Evolutionary conservation across 2,329 filamentous ascomycete species (phyloP).

Genomic region (Coniochaeta prunicola): DNA sequence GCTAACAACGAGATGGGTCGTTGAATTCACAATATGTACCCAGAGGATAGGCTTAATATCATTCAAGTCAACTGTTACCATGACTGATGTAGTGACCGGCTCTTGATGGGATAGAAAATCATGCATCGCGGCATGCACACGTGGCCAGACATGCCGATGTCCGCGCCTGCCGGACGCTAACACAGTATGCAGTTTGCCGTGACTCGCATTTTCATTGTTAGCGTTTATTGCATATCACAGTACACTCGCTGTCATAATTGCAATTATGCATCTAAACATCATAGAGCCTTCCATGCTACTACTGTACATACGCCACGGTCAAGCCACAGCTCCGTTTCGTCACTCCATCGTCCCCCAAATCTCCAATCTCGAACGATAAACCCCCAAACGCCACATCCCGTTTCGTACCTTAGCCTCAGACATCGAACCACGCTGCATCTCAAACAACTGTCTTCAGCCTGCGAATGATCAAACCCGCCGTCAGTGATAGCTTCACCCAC

Average conservation of each 20-base stretch:
- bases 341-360: not conserved
- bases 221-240: not conserved
- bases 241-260: too few species aligned
- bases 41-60: not conserved
- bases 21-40: too few species aligned
- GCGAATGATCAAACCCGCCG: not conserved
- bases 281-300: not conserved
- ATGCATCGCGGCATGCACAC: not conserved
- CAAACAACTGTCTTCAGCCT: not conserved
- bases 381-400: not conserved
- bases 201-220: not conserved
- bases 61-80: not conserved
- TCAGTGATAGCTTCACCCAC: constrained; percentile 4
- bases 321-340: not conserved
- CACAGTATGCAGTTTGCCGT: not conserved
- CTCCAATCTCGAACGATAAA: not conserved
- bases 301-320: not conserved
- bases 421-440: not conserved
- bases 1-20: too few species aligned
- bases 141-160: not conserved
- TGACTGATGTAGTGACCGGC: not conserved
- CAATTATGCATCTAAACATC: not conserved
- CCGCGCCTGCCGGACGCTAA: not conserved
- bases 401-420: not conserved
- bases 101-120: not conserved